These are phyloP conservation scores for Gossypium bickii DNA, from an alignment of 345 rosid genomes.

Conservation along the genomic window DNA sequence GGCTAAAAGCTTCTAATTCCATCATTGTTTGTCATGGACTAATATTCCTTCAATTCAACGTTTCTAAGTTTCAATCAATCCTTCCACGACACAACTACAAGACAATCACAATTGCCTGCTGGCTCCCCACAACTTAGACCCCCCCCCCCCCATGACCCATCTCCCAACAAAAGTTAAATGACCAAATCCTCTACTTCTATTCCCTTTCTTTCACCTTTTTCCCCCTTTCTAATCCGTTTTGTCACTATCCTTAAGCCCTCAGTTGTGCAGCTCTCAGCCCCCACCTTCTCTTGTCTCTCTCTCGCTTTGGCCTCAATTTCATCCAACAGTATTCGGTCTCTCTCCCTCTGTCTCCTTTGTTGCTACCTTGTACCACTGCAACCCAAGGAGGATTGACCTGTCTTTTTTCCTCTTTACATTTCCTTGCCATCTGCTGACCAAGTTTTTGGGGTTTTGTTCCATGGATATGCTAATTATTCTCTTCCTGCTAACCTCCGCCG, in stretches of 20 bases:
- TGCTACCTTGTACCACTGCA: background rate
- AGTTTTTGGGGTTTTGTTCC: background rate
- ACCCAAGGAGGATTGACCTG: background rate
- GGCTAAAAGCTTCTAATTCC: too few relatives aligned
- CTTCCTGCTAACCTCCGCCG: conserved; percentile 29
- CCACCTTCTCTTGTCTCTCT: background rate
- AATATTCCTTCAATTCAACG: too few relatives aligned
- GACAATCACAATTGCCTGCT: too few relatives aligned
- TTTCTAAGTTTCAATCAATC: too few relatives aligned
- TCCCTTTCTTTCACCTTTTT: too few relatives aligned
- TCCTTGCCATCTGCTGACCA: background rate
- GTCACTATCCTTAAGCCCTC: conserved; percentile 1
- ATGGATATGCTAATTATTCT: conserved; percentile 29
- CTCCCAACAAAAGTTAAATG: too few relatives aligned
- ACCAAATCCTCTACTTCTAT: too few relatives aligned
- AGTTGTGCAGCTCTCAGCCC: background rate
- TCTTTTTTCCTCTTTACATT: background rate
- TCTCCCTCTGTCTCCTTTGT: background rate
- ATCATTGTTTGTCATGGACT: too few relatives aligned
- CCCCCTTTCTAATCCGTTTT: background rate
- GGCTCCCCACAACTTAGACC: too few relatives aligned
- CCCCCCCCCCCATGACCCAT: too few relatives aligned
- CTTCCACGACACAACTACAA: too few relatives aligned
- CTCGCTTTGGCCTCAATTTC: background rate
- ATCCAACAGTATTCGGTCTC: background rate